phyloP scores from a whole-genome alignment of 225 moss, liverwort and hornwort genomes.

The Antitrichia curtipendula region DNA sequence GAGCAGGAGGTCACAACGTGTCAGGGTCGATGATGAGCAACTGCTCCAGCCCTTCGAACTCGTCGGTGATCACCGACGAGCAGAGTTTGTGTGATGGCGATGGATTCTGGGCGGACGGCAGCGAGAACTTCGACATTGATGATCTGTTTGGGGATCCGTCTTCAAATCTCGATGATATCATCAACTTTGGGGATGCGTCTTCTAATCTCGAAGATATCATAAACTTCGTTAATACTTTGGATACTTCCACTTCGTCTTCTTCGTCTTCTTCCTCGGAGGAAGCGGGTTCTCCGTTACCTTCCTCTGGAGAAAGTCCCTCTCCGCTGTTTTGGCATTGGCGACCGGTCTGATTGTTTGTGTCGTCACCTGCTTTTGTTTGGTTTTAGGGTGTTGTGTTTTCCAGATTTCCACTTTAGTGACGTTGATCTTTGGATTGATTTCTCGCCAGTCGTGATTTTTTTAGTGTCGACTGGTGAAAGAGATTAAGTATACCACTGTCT shows the following conservation, averaged over 20 bases:
- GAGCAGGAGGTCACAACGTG: slow-evolving; percentile 11
- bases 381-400: neutral
- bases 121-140: neutral
- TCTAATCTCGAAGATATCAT: neutral
- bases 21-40: neutral
- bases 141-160: neutral
- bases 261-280: neutral
- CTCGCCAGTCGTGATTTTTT: neutral
- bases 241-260: neutral
- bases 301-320: neutral
- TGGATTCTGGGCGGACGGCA: neutral
- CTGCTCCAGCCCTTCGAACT: slow-evolving; percentile 15
- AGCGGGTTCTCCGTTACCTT: neutral
- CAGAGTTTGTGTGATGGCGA: neutral
- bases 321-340: neutral
- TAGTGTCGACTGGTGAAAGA: neutral
- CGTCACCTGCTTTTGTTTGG: neutral
- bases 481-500: neutral
- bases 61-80: slow-evolving; percentile 5
- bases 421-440: neutral
- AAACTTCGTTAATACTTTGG: neutral
- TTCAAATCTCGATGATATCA: neutral
- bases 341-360: neutral
- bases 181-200: neutral
- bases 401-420: neutral